Percentiles rank a stretch among this genome's conserved stretches.
Evolutionary conservation across 305 asterid genomes (phyloP).

Genomic region (Fraxinus velutina): DNA sequence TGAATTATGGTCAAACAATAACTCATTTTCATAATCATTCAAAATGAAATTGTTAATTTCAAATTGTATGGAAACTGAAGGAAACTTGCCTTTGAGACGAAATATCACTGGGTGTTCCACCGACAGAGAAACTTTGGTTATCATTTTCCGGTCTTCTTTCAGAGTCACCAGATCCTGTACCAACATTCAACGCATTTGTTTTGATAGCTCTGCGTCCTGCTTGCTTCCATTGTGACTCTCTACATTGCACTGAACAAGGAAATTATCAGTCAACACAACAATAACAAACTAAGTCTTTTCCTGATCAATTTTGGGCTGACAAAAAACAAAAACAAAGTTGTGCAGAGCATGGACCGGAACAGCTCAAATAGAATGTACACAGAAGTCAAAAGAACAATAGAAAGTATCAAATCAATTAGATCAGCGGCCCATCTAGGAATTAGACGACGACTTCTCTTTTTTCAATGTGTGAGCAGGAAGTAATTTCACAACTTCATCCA

Average conservation of each 20-base stretch:
- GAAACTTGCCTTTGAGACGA: slow-evolving; percentile 39
- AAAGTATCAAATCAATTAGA: not conserved
- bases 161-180: slow-evolving; percentile 56
- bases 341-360: not conserved
- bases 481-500: not conserved
- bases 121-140: slow-evolving; percentile 21
- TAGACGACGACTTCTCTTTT: not conserved
- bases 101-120: slow-evolving; percentile 29
- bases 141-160: slow-evolving; percentile 45
- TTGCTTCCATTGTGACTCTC: slow-evolving; percentile 26
- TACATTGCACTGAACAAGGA: slow-evolving; percentile 32
- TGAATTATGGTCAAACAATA: not conserved
- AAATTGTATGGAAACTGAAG: not conserved
- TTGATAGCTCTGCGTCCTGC: slow-evolving; percentile 25
- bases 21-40: not conserved
- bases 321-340: not conserved
- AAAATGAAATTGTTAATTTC: not conserved
- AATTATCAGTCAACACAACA: not conserved
- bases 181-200: slow-evolving; percentile 46
- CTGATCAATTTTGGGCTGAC: not conserved
- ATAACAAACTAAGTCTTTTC: not conserved
- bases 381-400: not conserved
- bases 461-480: not conserved
- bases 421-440: not conserved
- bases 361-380: not conserved